phyloP scores from a whole-genome alignment of 108 stramenopile species.

The Nitzschia sp. region DNA sequence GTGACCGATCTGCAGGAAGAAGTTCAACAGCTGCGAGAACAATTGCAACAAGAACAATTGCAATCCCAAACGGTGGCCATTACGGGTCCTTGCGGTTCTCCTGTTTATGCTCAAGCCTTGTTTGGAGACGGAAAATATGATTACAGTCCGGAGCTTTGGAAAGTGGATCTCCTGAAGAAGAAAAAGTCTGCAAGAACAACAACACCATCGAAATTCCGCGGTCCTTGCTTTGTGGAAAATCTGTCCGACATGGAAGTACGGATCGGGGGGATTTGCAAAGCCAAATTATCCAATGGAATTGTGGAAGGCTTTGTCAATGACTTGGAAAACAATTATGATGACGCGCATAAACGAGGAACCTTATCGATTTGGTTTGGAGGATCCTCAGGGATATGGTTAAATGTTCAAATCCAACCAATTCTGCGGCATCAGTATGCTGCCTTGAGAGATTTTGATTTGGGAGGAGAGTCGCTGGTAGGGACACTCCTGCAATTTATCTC shows the following conservation, averaged over 20 bases:
- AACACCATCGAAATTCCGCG: background rate
- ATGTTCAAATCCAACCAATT: constrained; percentile 4
- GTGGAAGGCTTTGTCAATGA: constrained; percentile 28
- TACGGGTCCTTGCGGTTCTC: constrained; percentile 33
- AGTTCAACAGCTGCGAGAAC: constrained; percentile 13
- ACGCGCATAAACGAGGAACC: background rate
- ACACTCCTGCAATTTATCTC: too few relatives aligned
- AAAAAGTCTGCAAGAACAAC: background rate
- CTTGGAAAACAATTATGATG: constrained; percentile 14
- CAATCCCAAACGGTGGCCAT: constrained; percentile 26
- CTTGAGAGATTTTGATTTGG: too few relatives aligned
- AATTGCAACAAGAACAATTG: constrained; percentile 24
- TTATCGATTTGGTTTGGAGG: constrained; percentile 29
- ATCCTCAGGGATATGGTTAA: constrained; percentile 21
- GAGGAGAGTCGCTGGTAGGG: too few relatives aligned
- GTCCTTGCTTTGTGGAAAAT: background rate
- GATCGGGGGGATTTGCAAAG: constrained; percentile 35
- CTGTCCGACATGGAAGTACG: constrained; percentile 37
- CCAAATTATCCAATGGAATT: constrained; percentile 1
- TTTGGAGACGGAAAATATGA: constrained; percentile 23
- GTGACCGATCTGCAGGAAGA: constrained; percentile 43
- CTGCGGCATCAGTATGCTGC: too few relatives aligned
- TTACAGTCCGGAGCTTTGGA: constrained; percentile 19
- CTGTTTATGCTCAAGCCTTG: constrained; percentile 27
- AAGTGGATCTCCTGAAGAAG: background rate